A percentile compares a stretch with the other conserved stretches of the same genome.
Conservation (phyloP, 305 asterid species). For the Striga hermonthica region DNA sequence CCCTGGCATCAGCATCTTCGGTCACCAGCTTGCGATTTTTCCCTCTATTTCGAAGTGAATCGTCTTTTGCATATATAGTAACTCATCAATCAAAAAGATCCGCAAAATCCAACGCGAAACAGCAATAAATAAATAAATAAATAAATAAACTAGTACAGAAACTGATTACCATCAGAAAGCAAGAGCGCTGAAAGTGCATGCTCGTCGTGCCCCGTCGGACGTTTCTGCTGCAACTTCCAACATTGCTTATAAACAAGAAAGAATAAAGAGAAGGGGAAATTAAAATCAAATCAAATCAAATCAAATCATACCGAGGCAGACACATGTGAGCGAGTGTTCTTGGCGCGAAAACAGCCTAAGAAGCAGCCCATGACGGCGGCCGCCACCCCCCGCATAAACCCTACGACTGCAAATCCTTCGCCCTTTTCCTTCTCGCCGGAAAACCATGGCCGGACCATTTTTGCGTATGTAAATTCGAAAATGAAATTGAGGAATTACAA, state of each 20-base stretch:
- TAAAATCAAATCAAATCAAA: background rate
- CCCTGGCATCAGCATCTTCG: conserved; percentile 42
- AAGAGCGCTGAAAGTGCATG: conserved; percentile 48
- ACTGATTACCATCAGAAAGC: conserved; percentile 47
- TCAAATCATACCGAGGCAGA: conserved; percentile 33
- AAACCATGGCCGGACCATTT: conserved; percentile 33
- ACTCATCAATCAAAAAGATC: conserved; percentile 14
- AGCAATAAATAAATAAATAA: conserved; percentile 2
- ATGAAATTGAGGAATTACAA: background rate
- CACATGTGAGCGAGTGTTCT: conserved; percentile 26
- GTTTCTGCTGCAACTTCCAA: conserved; percentile 41
- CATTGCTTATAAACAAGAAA: background rate
- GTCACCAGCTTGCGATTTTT: conserved; percentile 34
- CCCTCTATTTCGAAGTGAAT: conserved; percentile 36
- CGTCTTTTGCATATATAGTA: conserved; percentile 31
- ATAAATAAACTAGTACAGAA: background rate
- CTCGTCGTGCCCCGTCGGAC: conserved; percentile 35
- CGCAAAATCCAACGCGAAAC: background rate
- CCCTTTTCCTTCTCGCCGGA: conserved; percentile 33
- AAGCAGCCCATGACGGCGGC: conserved; percentile 65
- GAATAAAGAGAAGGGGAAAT: background rate
- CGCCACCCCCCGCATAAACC: conserved; percentile 32
- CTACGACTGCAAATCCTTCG: conserved; percentile 31
- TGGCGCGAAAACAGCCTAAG: conserved; percentile 62
- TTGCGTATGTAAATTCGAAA: background rate